Conservation (phyloP, 108 stramenopile species). For the Mediolabrus comicus region DNA sequence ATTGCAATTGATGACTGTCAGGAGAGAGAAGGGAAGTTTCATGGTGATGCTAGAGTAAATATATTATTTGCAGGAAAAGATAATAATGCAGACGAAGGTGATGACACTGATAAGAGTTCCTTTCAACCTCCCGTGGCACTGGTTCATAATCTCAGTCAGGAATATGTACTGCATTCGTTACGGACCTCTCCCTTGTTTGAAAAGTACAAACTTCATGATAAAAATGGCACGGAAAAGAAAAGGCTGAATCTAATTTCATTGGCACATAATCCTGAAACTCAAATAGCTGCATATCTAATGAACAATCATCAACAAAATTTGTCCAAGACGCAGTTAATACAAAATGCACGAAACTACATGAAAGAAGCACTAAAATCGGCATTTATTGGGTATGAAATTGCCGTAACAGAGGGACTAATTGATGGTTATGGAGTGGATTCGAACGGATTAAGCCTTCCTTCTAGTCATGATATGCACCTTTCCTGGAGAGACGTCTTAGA, state of each 20-base stretch:
- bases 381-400: constrained; percentile 59
- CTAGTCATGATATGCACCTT: constrained; percentile 62
- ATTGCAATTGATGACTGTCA: constrained; percentile 5
- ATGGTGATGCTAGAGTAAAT: constrained; percentile 31
- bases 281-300: constrained; percentile 39
- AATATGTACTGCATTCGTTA: constrained; percentile 52
- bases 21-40: constrained; percentile 30
- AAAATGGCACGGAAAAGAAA: not conserved
- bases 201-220: constrained; percentile 21
- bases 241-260: constrained; percentile 49
- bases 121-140: constrained; percentile 20
- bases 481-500: constrained; percentile 51
- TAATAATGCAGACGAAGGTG: not conserved
- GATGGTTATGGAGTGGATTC: constrained; percentile 72
- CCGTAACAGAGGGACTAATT: constrained; percentile 38
- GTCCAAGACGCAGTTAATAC: constrained; percentile 17
- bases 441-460: constrained; percentile 74
- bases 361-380: constrained; percentile 58
- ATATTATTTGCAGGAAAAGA: constrained; percentile 17
- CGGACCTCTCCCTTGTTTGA: constrained; percentile 54
- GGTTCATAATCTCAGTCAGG: constrained; percentile 53
- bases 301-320: constrained; percentile 26
- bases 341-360: constrained; percentile 49
- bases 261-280: constrained; percentile 76
- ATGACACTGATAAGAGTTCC: not conserved